Base-by-base conservation (phyloP, 345 rosid species). In the Carallia pectinifolia region DNA sequence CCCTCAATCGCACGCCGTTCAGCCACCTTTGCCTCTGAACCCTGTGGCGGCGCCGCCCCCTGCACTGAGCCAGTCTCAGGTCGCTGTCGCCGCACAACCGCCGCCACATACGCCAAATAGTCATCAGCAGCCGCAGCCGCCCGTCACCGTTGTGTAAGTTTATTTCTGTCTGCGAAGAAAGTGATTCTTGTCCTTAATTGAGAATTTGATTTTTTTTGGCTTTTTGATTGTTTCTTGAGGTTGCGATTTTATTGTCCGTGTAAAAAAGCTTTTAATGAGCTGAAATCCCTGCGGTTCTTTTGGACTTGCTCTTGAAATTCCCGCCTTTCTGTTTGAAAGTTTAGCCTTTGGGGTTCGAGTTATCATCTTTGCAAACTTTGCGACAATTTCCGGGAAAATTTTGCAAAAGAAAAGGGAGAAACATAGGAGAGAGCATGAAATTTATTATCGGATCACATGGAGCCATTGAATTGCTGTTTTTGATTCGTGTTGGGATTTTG, bases 101-200 rank as follows among this genome's bases (percentile, higher is more conserved):
- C 69, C 31, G 63, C 71, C 77, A 34, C 83, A 78, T 16, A 66
- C 78, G 55, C 82, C 69, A 74, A 44, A 12, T 44, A 44, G 12
- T 44, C 62, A 65, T 44, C 62, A 67, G 27, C 80, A 84, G 40
- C 72, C 23, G 66, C 82, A 75, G 67, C 77, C 89, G 39, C 68
- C 87, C 56, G 72, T 69, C 52, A 86, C 89, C 82, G 65, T 71
- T 75, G 86, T 81, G 94, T 88, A 82, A 84, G 96, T 87, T 70
- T 60, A 44, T 50, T 17, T 5, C 31, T 55, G 12, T 58, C 19
- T 23, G 29, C 50, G 12, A 44, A 44, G 17, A 44, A 30, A 19
- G 60, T 4, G 60, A 56, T 56, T 56, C 27, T 23, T 56, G 4
- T 3, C 6, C 1, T 23, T 29, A 54, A 18, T 50, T 67, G 18